These are phyloP conservation scores for Russula emetica DNA, from an alignment of 768 basidiomycete species.

Conservation along the genomic window DNA sequence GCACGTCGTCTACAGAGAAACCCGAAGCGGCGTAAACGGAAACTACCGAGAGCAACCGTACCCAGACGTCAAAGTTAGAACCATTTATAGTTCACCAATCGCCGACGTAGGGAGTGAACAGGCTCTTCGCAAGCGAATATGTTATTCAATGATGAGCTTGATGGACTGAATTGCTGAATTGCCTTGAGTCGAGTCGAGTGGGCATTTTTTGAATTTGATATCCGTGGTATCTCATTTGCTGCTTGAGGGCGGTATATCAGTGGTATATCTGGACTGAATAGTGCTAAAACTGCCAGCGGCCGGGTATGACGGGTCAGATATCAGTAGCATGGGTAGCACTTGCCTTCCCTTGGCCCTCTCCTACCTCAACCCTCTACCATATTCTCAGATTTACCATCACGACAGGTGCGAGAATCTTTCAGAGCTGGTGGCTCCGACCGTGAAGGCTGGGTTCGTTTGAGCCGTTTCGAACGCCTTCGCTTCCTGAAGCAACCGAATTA, in stretches of 20 bases:
- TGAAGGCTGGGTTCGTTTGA: neutral
- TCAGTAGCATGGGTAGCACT: neutral
- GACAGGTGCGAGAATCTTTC: neutral
- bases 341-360: neutral
- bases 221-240: neutral
- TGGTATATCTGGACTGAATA: neutral
- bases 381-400: neutral
- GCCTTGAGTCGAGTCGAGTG: neutral
- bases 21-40: conserved; percentile 1
- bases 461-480: neutral
- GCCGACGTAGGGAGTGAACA: conserved; percentile 1
- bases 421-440: neutral
- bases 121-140: neutral
- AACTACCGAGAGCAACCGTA: conserved; percentile 3
- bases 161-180: conserved; percentile 14
- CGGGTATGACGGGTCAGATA: neutral
- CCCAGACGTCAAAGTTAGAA: neutral
- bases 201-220: conserved; percentile 1
- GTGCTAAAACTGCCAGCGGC: conserved; percentile 1
- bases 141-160: conserved; percentile 1
- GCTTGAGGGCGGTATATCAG: neutral
- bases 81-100: conserved; percentile 3
- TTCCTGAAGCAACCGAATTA: neutral
- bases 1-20: neutral
- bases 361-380: neutral